Evolutionary conservation across 495 filamentous ascomycete species (phyloP).

Genomic region (Talaromyces proteolyticus): DNA sequence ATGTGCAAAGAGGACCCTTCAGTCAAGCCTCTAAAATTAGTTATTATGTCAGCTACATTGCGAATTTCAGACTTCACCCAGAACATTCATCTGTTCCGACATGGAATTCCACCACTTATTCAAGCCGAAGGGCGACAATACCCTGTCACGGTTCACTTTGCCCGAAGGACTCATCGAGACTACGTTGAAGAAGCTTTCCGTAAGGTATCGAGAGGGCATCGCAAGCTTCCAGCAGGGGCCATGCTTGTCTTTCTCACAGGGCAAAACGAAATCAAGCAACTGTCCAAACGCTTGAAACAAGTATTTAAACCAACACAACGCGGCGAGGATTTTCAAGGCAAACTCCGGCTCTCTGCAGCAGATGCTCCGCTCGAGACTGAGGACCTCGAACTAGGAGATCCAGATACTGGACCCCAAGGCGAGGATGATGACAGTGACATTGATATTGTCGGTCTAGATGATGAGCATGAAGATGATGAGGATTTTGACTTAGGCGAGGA

Average conservation of each 20-base stretch:
- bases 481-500: slow-evolving; percentile 56
- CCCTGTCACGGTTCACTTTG: slow-evolving; percentile 84
- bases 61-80: slow-evolving; percentile 84
- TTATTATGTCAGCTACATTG: slow-evolving; percentile 98
- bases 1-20: slow-evolving; percentile 56
- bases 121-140: slow-evolving; percentile 94
- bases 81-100: slow-evolving; percentile 72
- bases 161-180: slow-evolving; percentile 74
- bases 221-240: slow-evolving; percentile 83
- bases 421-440: slow-evolving; percentile 37
- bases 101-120: slow-evolving; percentile 71
- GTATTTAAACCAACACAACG: slow-evolving; percentile 57
- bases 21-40: slow-evolving; percentile 77
- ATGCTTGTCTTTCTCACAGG: slow-evolving; percentile 96
- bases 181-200: slow-evolving; percentile 85
- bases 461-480: slow-evolving; percentile 49
- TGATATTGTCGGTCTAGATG: slow-evolving; percentile 43
- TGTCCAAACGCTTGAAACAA: slow-evolving; percentile 72
- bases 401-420: slow-evolving; percentile 34
- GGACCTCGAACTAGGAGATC: slow-evolving; percentile 75
- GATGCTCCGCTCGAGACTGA: slow-evolving; percentile 81
- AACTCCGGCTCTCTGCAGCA: slow-evolving; percentile 65
- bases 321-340: slow-evolving; percentile 47
- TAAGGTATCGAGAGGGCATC: slow-evolving; percentile 85
- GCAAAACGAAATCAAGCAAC: slow-evolving; percentile 77